Percentiles rank a stretch among this genome's conserved stretches.
phyloP scores from a whole-genome alignment of 352 stramenopile genomes.

The Phytophthora foliorum region DNA sequence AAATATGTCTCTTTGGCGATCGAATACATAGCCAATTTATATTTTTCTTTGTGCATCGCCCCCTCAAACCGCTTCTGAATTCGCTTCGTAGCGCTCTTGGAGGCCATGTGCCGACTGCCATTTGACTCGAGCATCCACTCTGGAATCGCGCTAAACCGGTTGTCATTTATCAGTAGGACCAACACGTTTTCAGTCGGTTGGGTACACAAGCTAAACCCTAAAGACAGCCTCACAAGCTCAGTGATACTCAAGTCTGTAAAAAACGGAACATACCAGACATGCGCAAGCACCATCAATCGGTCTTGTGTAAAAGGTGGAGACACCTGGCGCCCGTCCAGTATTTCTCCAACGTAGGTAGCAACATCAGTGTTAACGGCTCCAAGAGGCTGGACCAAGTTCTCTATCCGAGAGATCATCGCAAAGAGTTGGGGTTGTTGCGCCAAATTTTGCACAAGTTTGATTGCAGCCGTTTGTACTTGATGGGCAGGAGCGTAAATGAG shows the following conservation, averaged over 20 bases:
- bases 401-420: constrained; percentile 21
- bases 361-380: constrained; percentile 1
- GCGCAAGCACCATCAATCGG: constrained; percentile 26
- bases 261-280: constrained; percentile 38
- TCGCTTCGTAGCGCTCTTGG: constrained; percentile 9
- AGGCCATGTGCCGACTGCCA: neutral
- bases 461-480: constrained; percentile 33
- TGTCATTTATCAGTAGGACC: constrained; percentile 14
- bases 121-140: constrained; percentile 28
- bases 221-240: constrained; percentile 39
- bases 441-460: constrained; percentile 35
- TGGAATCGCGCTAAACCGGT: constrained; percentile 20
- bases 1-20: constrained; percentile 27
- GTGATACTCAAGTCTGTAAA: constrained; percentile 37
- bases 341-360: constrained; percentile 21
- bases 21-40: constrained; percentile 10
- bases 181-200: constrained; percentile 3
- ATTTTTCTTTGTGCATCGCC: constrained; percentile 1
- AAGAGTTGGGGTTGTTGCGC: constrained; percentile 15
- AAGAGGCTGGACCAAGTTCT: constrained; percentile 13
- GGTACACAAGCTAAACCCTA: constrained; percentile 32
- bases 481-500: constrained; percentile 33
- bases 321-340: constrained; percentile 11
- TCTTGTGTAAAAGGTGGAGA: constrained; percentile 23
- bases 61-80: constrained; percentile 24